Evolutionary conservation across 2,329 filamentous ascomycete genomes (phyloP).

Genomic region (Cercospora citrullina): DNA sequence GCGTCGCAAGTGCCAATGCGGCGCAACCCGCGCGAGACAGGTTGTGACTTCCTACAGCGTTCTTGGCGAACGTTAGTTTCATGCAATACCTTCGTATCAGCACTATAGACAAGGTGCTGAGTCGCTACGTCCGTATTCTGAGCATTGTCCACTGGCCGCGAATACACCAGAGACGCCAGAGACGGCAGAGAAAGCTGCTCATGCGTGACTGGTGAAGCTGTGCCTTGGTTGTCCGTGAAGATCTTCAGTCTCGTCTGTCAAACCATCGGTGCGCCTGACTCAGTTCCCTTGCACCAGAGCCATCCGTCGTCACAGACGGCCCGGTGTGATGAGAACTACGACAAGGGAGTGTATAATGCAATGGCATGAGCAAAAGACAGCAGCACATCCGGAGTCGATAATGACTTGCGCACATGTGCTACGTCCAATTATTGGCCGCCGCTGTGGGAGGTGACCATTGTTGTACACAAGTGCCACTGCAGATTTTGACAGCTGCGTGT

Average conservation of each 20-base stretch:
- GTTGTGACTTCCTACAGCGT: neutral
- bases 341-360: neutral
- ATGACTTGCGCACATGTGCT: neutral
- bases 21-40: neutral
- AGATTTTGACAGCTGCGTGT: constrained; percentile 23
- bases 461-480: constrained; percentile 14
- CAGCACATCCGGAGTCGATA: neutral
- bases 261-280: neutral
- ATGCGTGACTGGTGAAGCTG: neutral
- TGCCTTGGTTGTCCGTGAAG: neutral
- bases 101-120: neutral
- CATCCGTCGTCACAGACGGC: neutral
- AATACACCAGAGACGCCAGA: neutral
- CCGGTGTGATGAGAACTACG: neutral
- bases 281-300: neutral
- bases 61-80: neutral
- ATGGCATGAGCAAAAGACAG: neutral
- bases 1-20: neutral
- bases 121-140: neutral
- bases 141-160: neutral
- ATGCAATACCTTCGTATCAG: neutral
- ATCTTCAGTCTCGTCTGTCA: neutral
- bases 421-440: neutral
- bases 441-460: neutral
- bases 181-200: neutral